Conservation (phyloP, 139 green algal genomes). For the Chlorella sorokiniana region DNA sequence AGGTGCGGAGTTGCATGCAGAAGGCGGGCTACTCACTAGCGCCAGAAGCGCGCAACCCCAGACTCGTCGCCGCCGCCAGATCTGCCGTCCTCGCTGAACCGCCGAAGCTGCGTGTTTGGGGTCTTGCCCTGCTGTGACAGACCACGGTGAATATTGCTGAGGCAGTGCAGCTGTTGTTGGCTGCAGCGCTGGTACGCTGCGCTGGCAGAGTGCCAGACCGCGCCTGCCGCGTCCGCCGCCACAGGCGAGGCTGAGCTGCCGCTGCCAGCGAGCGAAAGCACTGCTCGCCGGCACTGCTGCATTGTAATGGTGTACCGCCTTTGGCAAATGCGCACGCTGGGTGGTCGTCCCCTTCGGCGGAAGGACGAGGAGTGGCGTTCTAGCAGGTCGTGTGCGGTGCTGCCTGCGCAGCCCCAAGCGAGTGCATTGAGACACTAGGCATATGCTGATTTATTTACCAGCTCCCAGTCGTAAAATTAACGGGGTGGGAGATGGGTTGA, state of each 20-base stretch:
- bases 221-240: not conserved
- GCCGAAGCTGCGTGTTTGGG: not conserved
- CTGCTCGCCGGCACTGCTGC: constrained; percentile 14
- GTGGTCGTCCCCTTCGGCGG: too few species aligned
- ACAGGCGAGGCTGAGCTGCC: not conserved
- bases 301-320: too few species aligned
- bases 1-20: not conserved
- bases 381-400: too few species aligned
- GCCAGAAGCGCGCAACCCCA: constrained; percentile 1
- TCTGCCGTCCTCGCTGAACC: constrained; percentile 10
- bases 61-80: not conserved
- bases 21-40: not conserved
- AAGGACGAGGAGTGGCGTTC: not conserved
- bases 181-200: not conserved
- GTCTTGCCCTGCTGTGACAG: not conserved
- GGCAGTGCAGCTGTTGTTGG: constrained; percentile 1
- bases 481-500: too few species aligned
- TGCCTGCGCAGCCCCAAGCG: too few species aligned
- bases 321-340: too few species aligned
- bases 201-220: not conserved
- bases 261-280: not conserved
- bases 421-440: too few species aligned
- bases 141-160: not conserved
- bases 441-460: too few species aligned
- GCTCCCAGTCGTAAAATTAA: too few species aligned